phyloP scores from a whole-genome alignment of 2,329 filamentous ascomycete species.

The Paecilomyces sp. region DNA sequence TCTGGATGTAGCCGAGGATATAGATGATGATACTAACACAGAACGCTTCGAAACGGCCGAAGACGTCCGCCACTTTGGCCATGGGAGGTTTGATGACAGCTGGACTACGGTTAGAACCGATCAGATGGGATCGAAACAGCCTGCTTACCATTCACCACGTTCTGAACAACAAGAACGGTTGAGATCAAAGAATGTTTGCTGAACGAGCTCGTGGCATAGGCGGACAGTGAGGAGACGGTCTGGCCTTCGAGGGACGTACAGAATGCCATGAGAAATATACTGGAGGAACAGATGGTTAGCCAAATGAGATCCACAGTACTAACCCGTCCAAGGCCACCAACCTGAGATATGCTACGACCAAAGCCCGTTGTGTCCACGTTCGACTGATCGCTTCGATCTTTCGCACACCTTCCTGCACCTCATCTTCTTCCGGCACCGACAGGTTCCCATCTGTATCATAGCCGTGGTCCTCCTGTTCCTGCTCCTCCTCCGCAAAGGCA shows the following conservation, averaged over 20 bases:
- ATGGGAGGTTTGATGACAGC: constrained; percentile 59
- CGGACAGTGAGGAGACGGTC: constrained; percentile 53
- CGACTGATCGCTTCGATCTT: constrained; percentile 47
- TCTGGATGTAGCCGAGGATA: constrained; percentile 54
- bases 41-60: constrained; percentile 59
- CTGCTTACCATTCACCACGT: constrained; percentile 53
- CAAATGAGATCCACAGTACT: constrained; percentile 5
- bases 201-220: constrained; percentile 62
- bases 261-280: constrained; percentile 57
- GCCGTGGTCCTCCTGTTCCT: constrained; percentile 13
- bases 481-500: constrained; percentile 17
- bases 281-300: constrained; percentile 23
- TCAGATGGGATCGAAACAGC: constrained; percentile 2
- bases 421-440: constrained; percentile 8
- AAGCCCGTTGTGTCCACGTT: constrained; percentile 45
- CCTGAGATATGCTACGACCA: constrained; percentile 42
- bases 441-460: constrained; percentile 15
- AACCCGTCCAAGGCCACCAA: constrained; percentile 21
- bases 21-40: constrained; percentile 46
- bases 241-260: constrained; percentile 61
- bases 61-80: constrained; percentile 61
- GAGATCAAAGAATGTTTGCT: constrained; percentile 58
- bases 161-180: constrained; percentile 57
- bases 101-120: constrained; percentile 27
- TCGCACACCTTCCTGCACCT: constrained; percentile 42